These are phyloP conservation scores for Paraleonurus japonicus DNA, from an alignment of 257 asterid species.

Conservation along the genomic window DNA sequence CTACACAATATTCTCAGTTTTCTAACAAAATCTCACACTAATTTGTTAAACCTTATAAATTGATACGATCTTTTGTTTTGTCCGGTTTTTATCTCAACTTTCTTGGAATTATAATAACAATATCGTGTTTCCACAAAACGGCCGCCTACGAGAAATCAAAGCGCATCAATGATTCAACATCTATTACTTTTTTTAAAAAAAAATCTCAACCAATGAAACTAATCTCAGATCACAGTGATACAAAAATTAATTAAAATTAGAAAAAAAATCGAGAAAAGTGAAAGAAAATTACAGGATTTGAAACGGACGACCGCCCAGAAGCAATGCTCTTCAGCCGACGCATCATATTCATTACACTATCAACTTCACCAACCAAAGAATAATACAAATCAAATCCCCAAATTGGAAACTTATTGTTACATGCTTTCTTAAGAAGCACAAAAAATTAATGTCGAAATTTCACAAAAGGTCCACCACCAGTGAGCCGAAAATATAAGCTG, in stretches of 20 bases:
- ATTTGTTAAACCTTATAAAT: slow-evolving; percentile 1
- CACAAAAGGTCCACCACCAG: no score
- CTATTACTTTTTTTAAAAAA: no score
- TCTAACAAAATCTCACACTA: not conserved
- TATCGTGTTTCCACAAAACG: slow-evolving; percentile 14
- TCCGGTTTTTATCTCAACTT: not conserved
- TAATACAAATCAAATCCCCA: slow-evolving; percentile 21
- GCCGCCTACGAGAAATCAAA: slow-evolving; percentile 10
- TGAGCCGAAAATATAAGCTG: no score
- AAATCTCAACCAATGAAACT: slow-evolving; percentile 2
- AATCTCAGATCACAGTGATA: slow-evolving; percentile 5
- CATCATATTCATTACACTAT: slow-evolving; percentile 74
- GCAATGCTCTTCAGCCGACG: slow-evolving; percentile 98
- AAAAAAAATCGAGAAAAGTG: not conserved
- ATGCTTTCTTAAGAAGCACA: no score
- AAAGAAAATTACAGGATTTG: slow-evolving; percentile 78
- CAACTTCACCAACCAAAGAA: slow-evolving; percentile 16
- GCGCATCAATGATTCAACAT: no score
- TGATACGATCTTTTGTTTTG: not conserved
- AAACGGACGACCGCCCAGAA: slow-evolving; percentile 88
- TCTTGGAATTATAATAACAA: slow-evolving; percentile 1
- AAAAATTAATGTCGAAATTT: no score
- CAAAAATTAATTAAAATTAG: not conserved
- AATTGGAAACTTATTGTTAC: slow-evolving; percentile 2
- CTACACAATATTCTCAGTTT: not conserved